These are phyloP conservation scores for Blastobotrys serpentis DNA, from an alignment of 1,139 yeast genomes.

Conservation along the genomic window DNA sequence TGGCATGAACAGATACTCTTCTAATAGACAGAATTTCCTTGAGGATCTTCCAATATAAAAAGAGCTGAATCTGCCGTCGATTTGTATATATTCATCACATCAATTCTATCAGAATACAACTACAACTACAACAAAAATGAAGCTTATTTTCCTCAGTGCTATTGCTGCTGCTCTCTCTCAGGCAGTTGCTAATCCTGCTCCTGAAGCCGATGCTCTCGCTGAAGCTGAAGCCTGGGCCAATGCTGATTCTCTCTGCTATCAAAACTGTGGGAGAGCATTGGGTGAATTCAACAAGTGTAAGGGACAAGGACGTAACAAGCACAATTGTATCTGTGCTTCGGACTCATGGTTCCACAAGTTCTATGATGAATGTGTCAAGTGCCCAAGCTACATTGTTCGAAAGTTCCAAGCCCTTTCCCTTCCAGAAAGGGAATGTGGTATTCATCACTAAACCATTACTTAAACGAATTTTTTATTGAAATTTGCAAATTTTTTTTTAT, in stretches of 20 bases:
- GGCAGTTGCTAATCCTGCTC: slow-evolving; percentile 2
- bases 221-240: slow-evolving; percentile 8
- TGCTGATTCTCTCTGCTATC: slow-evolving; percentile 1
- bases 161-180: slow-evolving; percentile 5
- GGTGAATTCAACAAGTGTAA: slow-evolving; percentile 6
- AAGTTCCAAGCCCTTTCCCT: slow-evolving; percentile 5
- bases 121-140: neutral
- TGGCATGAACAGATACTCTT: too few species aligned
- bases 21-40: too few species aligned
- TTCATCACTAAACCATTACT: neutral
- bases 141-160: slow-evolving; percentile 1
- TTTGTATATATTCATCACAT: neutral
- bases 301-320: slow-evolving; percentile 2
- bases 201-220: slow-evolving; percentile 2
- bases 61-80: neutral
- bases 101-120: neutral
- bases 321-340: slow-evolving; percentile 1
- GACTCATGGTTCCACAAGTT: slow-evolving; percentile 7
- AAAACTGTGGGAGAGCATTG: slow-evolving; percentile 1
- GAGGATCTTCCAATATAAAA: too few species aligned
- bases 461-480: neutral
- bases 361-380: slow-evolving; percentile 6
- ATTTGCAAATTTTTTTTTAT: neutral
- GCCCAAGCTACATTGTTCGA: neutral
- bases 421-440: neutral